Evolutionary conservation across 2,329 filamentous ascomycete species (phyloP), one percentile per base, ranked within the genome.

Genomic region (Chalaropsis thielavioides): DNA sequence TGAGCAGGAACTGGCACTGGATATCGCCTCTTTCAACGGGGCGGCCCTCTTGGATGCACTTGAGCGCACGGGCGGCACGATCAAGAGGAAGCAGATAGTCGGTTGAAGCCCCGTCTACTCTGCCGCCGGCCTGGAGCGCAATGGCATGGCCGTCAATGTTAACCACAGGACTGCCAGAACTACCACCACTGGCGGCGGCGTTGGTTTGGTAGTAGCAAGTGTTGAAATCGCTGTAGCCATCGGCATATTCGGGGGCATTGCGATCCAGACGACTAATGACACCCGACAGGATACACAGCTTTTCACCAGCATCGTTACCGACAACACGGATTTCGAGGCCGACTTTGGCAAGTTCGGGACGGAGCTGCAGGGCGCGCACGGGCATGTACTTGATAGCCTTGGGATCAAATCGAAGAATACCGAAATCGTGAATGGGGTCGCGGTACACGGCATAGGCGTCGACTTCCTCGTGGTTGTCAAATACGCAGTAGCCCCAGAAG

Each of bases 201-300:
- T 95, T 95, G 69, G 95, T 94, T 77, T 99, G 94, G 71, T 97
- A 97, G 79, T 99, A 99, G 74, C 95, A 86, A 61, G 83, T 87
- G 74, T 88, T 99, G 83, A 99, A 99, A 74, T 99, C 94, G 75
- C 92, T 94, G 75, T 99, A 99, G 35, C 94, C 94, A 69, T 97
- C 94, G 65, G 92, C 92, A 71, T 99, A 97, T 72, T 99, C 94
- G 17, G 94, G 94, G 1, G 95, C 95, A 75, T 99, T 99, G 70
- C 94, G 85, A 72, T 99, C 94, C 67, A 99, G 80, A 71, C 94
- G 86, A 76, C 91, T 96, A 74, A 99, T 99, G 65, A 99, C 92
- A 71, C 94, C 94, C 5, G 94, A 97, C 66, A 99, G 79, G 71
- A 99, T 99, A 79, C 91, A 96, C 70, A 99, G 84, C 77, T 99